A percentile compares a stretch with the other conserved stretches of the same genome.
phyloP scores from a whole-genome alignment of 1,284 basidiomycete species.

The Ceratobasidium sp. region DNA sequence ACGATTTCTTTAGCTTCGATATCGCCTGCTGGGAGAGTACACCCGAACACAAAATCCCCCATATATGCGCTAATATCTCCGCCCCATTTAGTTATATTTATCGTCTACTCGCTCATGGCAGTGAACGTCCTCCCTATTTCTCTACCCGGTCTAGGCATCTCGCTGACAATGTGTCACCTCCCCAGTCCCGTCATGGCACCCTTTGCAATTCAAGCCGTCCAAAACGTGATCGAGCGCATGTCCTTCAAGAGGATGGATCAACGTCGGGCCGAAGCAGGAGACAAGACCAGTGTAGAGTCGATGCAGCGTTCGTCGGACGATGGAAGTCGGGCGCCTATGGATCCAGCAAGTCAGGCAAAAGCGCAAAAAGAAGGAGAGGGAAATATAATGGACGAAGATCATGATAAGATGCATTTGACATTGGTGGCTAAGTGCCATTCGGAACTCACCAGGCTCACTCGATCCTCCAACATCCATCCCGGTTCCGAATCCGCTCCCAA shows the following conservation, averaged over 20 bases:
- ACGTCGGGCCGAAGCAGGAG: slow-evolving; percentile 12
- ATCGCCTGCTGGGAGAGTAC: slow-evolving; percentile 40
- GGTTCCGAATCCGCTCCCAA: slow-evolving; percentile 2
- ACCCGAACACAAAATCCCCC: background rate
- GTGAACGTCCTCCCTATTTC: slow-evolving; percentile 21
- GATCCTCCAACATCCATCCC: background rate
- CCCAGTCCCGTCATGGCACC: slow-evolving; percentile 56
- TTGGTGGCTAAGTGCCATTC: slow-evolving; percentile 10
- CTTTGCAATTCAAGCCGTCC: slow-evolving; percentile 58
- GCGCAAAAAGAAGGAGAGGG: slow-evolving; percentile 8
- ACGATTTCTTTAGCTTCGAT: slow-evolving; percentile 7
- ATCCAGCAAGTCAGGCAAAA: background rate
- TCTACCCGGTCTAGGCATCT: background rate
- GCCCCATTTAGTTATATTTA: slow-evolving; percentile 18
- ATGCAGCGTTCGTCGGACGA: slow-evolving; percentile 37
- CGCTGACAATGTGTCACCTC: background rate
- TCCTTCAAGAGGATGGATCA: slow-evolving; percentile 41
- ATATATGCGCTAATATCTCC: slow-evolving; percentile 11
- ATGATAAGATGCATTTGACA: slow-evolving; percentile 34
- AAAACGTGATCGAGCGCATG: slow-evolving; percentile 51
- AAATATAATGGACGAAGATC: slow-evolving; percentile 32
- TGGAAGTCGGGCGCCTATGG: background rate
- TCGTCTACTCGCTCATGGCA: slow-evolving; percentile 44
- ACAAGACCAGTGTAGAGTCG: slow-evolving; percentile 4
- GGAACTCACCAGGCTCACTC: background rate